Base-by-base conservation (phyloP, 352 stramenopile species). In the Pythium rishiriense region DNA sequence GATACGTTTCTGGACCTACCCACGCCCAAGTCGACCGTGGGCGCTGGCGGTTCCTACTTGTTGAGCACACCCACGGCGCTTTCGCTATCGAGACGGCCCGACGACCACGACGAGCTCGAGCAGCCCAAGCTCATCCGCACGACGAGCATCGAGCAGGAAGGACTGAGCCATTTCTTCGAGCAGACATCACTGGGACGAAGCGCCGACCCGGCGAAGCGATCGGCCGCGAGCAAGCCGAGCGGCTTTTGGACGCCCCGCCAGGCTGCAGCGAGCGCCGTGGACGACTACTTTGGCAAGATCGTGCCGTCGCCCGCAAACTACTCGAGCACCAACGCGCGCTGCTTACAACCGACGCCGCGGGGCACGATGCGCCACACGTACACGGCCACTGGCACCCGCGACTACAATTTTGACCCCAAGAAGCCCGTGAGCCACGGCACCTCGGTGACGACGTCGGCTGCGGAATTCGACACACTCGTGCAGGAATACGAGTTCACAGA, bases 401-500 rank as follows among this genome's bases (percentile, higher is more conserved):
- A 72, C 42, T 74, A 69, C 48, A 70, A 33, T 65, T 76, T 80
- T 68, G 74, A 86, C 35, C 68, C 76, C 31, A 83, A 75, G 61
- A 74, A 76, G 41, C 62, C 75, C 5, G 41, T 25, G 1, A 35
- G 22, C 51, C 19, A 26, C 31, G 58, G 43, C n/a, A 19, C 21
- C 24, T 46, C 26, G 39, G 22, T 29, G 29, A 58, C 31, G 26
- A 19, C 53, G 24, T 62, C 62, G 43, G 74, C 77, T 10, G n/a
- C n/a, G n/a, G 84, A 93, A 70, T 91, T 91, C 58, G 82, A 91
- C 57, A 86, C 74, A 33, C 71, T 90, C 37, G 72, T 85, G 43
- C 80, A 90, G 42, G 82, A 91, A 70, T 90, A 90, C 74, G 83
- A 90, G 64, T 79, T 91, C 52, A 86, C 79, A 8, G 83, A 92